Evolutionary conservation across 352 stramenopile species (phyloP).

Genomic region (Phytophthora hybrid): DNA sequence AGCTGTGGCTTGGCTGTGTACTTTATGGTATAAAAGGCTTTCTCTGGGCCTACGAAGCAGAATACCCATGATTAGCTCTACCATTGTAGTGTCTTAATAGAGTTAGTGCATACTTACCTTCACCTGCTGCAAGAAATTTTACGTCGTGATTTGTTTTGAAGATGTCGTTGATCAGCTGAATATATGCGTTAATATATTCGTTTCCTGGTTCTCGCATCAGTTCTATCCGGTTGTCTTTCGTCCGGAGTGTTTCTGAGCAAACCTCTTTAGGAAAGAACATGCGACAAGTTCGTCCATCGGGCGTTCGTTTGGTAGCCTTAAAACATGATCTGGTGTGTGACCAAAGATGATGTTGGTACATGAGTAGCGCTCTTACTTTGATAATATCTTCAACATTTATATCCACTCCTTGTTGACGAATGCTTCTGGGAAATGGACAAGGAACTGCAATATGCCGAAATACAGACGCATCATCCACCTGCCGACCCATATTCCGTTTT

Average conservation of each 20-base stretch:
- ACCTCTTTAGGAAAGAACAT: conserved; percentile 18
- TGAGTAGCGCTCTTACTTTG: not conserved
- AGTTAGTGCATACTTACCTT: conserved; percentile 7
- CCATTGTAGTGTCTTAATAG: no score
- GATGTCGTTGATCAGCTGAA: not conserved
- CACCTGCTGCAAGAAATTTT: conserved; percentile 6
- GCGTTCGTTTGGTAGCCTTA: conserved; percentile 13
- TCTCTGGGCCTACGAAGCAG: conserved; percentile 1
- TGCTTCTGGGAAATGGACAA: not conserved
- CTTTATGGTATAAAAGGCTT: conserved; percentile 9
- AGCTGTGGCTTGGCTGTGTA: conserved; percentile 7
- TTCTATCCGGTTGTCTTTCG: conserved; percentile 2
- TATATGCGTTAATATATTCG: conserved; percentile 7
- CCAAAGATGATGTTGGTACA: conserved; percentile 16
- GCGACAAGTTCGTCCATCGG: not conserved
- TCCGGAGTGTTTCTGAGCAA: conserved; percentile 4
- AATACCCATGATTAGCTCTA: not conserved
- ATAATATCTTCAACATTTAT: not conserved
- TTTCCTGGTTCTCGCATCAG: conserved; percentile 1
- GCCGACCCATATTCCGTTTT: not conserved
- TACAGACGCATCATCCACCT: not conserved
- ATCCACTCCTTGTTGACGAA: not conserved
- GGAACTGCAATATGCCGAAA: not conserved
- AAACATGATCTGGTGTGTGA: conserved; percentile 14
- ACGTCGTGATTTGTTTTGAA: conserved; percentile 21